Conservation (phyloP, 2,329 filamentous ascomycete genomes). For the Truncatella angustata region DNA sequence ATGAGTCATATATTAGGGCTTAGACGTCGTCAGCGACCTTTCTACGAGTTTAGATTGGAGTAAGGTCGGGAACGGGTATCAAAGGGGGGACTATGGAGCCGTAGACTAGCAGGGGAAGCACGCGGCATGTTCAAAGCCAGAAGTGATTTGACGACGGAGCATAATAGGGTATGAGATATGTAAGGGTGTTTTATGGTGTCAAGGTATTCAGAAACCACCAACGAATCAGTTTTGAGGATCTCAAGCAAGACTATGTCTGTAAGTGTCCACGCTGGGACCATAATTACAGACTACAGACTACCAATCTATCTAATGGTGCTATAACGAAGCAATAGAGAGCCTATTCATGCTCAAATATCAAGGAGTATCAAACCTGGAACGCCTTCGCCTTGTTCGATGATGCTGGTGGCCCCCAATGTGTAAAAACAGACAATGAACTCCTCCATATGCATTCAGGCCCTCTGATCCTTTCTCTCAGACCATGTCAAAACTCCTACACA, state of each 20-base stretch:
- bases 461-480: neutral
- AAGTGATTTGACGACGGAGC: no score
- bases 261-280: no score
- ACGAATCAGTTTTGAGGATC: no score
- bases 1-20: slow-evolving; percentile 3
- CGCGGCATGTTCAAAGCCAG: no score
- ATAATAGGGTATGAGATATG: no score
- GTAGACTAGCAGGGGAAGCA: no score
- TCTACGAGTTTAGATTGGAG: neutral
- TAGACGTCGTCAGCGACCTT: neutral
- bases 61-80: no score
- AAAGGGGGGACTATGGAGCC: no score
- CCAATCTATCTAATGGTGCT: neutral
- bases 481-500: neutral
- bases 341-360: neutral
- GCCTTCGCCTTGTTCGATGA: slow-evolving; percentile 2
- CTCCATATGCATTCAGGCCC: slow-evolving; percentile 3
- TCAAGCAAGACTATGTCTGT: no score
- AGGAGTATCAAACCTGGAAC: neutral
- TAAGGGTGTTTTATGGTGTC: no score
- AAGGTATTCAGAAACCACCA: no score
- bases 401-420: slow-evolving; percentile 6
- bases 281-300: no score
- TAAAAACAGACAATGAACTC: slow-evolving; percentile 7
- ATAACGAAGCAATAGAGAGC: neutral